Evolutionary conservation across 169 alveolate genomes (phyloP), one percentile per base, ranked within the genome.

Genomic region (Plasmodium inui): DNA sequence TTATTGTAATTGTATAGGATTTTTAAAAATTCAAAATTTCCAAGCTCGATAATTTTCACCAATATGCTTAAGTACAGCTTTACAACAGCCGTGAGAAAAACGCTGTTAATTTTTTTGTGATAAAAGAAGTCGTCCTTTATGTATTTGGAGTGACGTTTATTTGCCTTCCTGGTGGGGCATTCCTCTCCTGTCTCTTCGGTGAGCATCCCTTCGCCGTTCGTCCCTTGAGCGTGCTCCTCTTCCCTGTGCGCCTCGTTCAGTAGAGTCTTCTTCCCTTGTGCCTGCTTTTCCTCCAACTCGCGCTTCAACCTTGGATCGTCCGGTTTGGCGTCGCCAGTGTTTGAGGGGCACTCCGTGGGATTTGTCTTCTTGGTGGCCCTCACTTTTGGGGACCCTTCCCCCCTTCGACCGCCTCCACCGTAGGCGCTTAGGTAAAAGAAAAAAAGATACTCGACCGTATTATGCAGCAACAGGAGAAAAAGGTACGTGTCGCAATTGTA

Each of bases 21-120:
- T 46, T 90, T 90, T 44, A 90, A 39, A 90, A 70, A 81, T 71
- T 90, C 95, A 44, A 67, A 90, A 46, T 90, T 90, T 10, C 95
- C 95, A 10, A 90, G 32, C 50, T 90, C 95, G 12, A 90, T 90
- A 44, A 90, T 90, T 70, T 90, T 90, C 57, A 90, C 72, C 7
- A 90, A 70, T 70, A 82, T 46, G 74, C 95, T 90, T 81, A 90
- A 30, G 74, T 81, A 90, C 83, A 90, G 44, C 30, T 81, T 81
- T 12, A 90, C 78, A 9, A 90, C 84, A 17, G n/a, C 41, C 26
- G 19, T 6, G n/a, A 90, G 6, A 81, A 90, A 90, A 32, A 67
- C 50, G 3, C 5, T 8, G 74, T 90, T 90, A 70, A 81, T 71
- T n/a, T 44, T 81, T 70, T 46, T 82, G 67, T 26, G 9, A 26